Conservation (phyloP, 2,329 filamentous ascomycete genomes). For the Fusarium pseudoanthophilum region DNA sequence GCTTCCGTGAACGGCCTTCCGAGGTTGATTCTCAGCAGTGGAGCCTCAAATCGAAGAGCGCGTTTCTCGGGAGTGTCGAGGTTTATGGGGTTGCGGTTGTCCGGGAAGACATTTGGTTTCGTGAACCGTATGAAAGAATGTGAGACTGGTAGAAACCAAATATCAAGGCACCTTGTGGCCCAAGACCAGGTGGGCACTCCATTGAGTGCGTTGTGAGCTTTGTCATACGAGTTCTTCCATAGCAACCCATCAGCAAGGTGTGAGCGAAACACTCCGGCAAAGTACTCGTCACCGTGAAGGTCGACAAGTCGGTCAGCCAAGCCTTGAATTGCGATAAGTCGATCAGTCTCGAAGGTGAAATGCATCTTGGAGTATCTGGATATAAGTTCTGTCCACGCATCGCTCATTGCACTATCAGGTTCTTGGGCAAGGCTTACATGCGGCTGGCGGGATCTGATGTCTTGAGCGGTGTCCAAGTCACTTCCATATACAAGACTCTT, state of each 20-base stretch:
- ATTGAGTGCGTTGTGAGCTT: background rate
- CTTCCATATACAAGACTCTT: background rate
- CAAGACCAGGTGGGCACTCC: constrained; percentile 16
- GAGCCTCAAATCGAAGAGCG: background rate
- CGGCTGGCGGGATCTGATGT: background rate
- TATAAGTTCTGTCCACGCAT: background rate
- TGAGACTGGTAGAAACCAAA: background rate
- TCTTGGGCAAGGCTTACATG: background rate
- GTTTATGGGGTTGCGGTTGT: background rate
- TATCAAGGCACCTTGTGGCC: background rate
- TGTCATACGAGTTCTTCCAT: background rate
- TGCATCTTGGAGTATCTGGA: constrained; percentile 3
- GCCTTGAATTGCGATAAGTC: constrained; percentile 12
- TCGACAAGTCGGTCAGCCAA: constrained; percentile 1
- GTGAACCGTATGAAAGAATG: background rate
- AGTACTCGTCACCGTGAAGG: constrained; percentile 1
- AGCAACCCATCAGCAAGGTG: constrained; percentile 8
- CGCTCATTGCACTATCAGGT: background rate
- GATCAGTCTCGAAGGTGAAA: constrained; percentile 8
- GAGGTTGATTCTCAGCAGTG: background rate
- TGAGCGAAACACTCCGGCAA: constrained; percentile 8
- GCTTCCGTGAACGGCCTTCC: background rate
- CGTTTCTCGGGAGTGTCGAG: background rate
- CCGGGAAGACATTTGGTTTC: background rate
- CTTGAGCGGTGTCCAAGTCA: background rate